Conservation (phyloP, 768 basidiomycete species). For the Leccinellum luteum region DNA sequence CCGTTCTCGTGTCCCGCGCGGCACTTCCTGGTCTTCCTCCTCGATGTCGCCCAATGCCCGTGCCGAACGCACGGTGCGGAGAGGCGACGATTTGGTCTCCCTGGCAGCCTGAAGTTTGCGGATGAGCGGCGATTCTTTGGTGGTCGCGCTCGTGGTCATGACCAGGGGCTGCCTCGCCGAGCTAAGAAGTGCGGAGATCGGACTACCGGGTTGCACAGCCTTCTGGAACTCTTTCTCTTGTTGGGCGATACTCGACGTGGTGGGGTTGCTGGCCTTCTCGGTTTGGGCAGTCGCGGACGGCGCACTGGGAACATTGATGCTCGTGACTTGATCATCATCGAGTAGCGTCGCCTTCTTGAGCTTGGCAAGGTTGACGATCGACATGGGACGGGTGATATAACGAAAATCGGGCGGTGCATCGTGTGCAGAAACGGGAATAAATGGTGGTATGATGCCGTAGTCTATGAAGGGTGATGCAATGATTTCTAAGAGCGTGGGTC, state of each 20-base stretch:
- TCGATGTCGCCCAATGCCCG: constrained; percentile 46
- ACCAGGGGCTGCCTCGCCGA: constrained; percentile 87
- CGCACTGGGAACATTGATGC: constrained; percentile 42
- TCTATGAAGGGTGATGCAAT: constrained; percentile 83
- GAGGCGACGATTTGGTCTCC: constrained; percentile 51
- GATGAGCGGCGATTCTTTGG: constrained; percentile 37
- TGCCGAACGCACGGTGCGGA: constrained; percentile 41
- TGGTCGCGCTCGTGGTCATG: constrained; percentile 51
- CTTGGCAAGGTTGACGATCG: constrained; percentile 66
- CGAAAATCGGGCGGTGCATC: constrained; percentile 75
- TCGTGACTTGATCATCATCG: constrained; percentile 56
- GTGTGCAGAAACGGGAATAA: constrained; percentile 77
- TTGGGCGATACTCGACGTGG: constrained; percentile 65
- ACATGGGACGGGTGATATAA: constrained; percentile 57
- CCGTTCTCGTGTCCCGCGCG: constrained; percentile 40
- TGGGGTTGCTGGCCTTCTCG: constrained; percentile 35
- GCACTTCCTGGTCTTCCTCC: constrained; percentile 39
- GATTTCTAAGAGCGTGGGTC: constrained; percentile 84
- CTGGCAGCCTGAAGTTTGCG: constrained; percentile 58
- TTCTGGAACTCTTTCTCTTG: constrained; percentile 97
- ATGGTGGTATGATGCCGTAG: constrained; percentile 73
- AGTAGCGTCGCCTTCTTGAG: constrained; percentile 61
- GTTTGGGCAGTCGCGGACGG: constrained; percentile 17
- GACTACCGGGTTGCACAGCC: constrained; percentile 92
- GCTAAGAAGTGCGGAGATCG: constrained; percentile 86